Base-by-base conservation (phyloP, 495 filamentous ascomycete species). In the Aspergillus affinis region DNA sequence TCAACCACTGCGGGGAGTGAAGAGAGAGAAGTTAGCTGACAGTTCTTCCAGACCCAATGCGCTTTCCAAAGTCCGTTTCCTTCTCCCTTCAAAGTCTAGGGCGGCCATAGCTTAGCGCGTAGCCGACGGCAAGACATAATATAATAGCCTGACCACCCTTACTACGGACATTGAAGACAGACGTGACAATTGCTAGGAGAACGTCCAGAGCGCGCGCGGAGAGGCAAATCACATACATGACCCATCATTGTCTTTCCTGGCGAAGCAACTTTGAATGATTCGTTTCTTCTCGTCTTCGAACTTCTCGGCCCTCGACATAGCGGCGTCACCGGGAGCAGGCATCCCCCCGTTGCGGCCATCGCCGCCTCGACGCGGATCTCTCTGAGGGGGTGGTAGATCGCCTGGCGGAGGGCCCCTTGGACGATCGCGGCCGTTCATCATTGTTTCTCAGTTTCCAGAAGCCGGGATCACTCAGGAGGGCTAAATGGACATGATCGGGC, bases 241-340 rank as follows among this genome's bases (percentile, higher is more conserved):
- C 51, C 91, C 91, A 72, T 93, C 90, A 36, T 81, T 81, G 67
- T 98, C 94, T 67, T 86, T 87, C 79, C 92, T 97, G 57, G 81
- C 81, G 74, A 97, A 98, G 75, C 90, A 96, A 68, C 90, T 97
- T 60, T 91, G 86, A 36, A 93, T 90, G 55, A 98, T 97, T 62
- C 94, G 83, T 72, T 80, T 83, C 83, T 96, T 96, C 78, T 98
- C 94, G 65, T 98, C 92, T 73, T 98, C 93, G 71, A 97, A 98
- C 64, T 84, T 83, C 76, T 96, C 90, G 9, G 93, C 93, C 72
- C 90, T 87, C 56, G 79, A 89, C 77, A 83, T 75, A 36, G 68
- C 55, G 48, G 61, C 63, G 30, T 76, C 72, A 32, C 65, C 69
- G 7, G 74, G 56, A 18, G 60, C 67, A 48, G 64, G 20, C 36